These are phyloP conservation scores for Paramecium octaurelia DNA, from an alignment of 73 alveolate species.

Conservation along the genomic window DNA sequence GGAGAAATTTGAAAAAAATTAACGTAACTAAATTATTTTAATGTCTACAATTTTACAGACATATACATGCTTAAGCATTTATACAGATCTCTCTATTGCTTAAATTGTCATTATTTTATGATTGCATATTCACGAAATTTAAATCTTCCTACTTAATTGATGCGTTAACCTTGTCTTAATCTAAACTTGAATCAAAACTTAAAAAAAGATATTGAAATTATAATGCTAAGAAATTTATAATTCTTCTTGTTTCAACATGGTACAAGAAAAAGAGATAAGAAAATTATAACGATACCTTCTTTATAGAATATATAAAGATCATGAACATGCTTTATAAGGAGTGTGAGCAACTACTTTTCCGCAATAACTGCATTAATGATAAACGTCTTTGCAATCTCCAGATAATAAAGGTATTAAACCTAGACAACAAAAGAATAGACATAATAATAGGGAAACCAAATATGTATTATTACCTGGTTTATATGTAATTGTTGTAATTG, in stretches of 20 bases:
- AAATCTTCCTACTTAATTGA: no score
- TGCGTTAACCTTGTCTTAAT: no score
- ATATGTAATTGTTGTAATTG: neutral
- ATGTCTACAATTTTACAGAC: neutral
- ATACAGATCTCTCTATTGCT: no score
- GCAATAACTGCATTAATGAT: constrained; percentile 1
- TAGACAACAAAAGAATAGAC: neutral
- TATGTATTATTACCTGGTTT: neutral
- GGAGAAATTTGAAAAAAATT: neutral
- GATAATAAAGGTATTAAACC: neutral
- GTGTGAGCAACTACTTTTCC: neutral
- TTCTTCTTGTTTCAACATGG: no score
- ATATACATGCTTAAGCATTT: neutral
- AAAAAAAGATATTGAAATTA: no score
- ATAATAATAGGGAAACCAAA: neutral
- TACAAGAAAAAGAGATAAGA: no score
- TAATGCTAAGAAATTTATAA: no score
- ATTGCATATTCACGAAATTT: no score
- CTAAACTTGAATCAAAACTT: no score
- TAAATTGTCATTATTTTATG: no score
- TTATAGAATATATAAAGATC: neutral
- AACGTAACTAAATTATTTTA: neutral
- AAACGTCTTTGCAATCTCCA: neutral
- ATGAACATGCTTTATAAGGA: neutral
- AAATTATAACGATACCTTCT: no score